Evolutionary conservation across 345 rosid species (phyloP), one percentile per base, ranked within the genome.

Genomic region (Citrus hindsii): DNA sequence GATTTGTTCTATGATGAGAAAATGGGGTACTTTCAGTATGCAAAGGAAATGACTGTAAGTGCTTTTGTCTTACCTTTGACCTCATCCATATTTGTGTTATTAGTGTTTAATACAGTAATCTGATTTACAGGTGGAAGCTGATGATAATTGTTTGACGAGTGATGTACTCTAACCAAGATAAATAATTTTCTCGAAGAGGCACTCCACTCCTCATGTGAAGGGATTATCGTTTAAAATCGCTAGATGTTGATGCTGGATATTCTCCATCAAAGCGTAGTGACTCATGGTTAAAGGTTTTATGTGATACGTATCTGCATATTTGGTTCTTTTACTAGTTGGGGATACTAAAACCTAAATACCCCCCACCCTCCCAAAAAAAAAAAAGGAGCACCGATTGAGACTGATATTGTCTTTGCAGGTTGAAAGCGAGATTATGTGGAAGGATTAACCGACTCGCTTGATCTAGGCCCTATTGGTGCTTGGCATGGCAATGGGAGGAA

Each of bases 401-500:
- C 71, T 74, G 74, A 33, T 27, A 69, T 64, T 79, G 64, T 74
- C 69, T 77, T 82, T 79, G 73, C 81, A 93, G 98, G 93, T 95
- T n/a, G n/a, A 40, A 95, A 95, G 83, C 92, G 92, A 78, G 98
- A 95, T 81, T 93, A 95, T 84, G 87, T 93, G 58, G 95, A 90
- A 55, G 98, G 93, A 72, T 69, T 95, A 73, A 83, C 84, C 59
- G 98, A 93, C 79, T 88, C 98, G 48, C 90, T 94, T 82, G 98
- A 93, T 88, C 88, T 94, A 84, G 95, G 93, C 76, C 95, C 98
- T 14, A 94, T 94, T 60, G 98, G 97, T 72, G 97, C 97, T 71
- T 92, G 98, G 98, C 92, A 93, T 82, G 97, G 97, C 67, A 94
- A 94, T 67, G 97, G 97, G 62, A 89, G 97, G 83, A 94, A 94